phyloP scores from a whole-genome alignment of 805 yeast species.

The Starmerella floricola region DNA sequence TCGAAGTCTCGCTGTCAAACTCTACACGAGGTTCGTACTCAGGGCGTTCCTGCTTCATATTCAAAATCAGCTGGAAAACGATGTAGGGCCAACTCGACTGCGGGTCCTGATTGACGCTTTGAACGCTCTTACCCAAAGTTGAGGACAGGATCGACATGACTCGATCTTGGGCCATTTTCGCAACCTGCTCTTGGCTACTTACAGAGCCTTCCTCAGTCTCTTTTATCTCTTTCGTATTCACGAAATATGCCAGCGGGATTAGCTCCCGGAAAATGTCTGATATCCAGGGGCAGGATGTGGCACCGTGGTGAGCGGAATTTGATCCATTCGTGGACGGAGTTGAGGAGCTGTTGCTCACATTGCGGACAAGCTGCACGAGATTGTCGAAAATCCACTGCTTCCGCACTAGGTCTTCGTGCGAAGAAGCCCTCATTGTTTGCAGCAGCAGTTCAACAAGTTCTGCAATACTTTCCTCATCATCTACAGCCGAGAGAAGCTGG shows the following conservation, averaged over 20 bases:
- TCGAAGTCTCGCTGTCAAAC: conserved; percentile 49
- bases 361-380: conserved; percentile 35
- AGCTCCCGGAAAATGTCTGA: conserved; percentile 33
- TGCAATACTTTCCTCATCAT: conserved; percentile 8
- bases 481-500: conserved; percentile 28
- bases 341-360: conserved; percentile 2
- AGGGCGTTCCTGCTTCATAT: conserved; percentile 15
- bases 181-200: conserved; percentile 11
- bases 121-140: conserved; percentile 30
- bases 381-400: conserved; percentile 49
- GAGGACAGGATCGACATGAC: conserved; percentile 57
- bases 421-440: conserved; percentile 17
- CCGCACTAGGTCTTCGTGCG: conserved; percentile 5
- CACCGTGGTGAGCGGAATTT: background rate
- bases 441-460: conserved; percentile 23
- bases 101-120: conserved; percentile 18
- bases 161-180: conserved; percentile 31
- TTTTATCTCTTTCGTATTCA: background rate
- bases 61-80: conserved; percentile 19
- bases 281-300: conserved; percentile 23
- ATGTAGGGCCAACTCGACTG: conserved; percentile 49
- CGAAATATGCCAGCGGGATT: conserved; percentile 35
- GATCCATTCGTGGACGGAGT: background rate
- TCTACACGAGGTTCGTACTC: conserved; percentile 27
- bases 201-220: background rate